A percentile compares a stretch with the other conserved stretches of the same genome.
These are phyloP conservation scores for Parasitella parasitica DNA, from an alignment of 371 early-diverging fungal genomes.

Conservation along the genomic window DNA sequence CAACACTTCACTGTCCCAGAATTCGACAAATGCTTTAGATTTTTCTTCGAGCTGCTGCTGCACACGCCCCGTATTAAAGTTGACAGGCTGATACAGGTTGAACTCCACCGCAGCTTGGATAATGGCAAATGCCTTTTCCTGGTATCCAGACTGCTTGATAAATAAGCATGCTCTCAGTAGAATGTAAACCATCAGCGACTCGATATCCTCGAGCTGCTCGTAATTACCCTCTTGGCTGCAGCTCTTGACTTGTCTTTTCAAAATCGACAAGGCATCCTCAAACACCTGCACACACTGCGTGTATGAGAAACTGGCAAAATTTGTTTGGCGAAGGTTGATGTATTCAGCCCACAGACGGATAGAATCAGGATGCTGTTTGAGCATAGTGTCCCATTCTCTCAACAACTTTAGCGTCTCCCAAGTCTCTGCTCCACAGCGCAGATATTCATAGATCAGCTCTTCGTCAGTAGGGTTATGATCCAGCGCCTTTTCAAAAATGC, in stretches of 20 bases:
- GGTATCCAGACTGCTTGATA: slow-evolving; percentile 70
- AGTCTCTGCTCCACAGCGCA: slow-evolving; percentile 57
- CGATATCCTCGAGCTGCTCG: slow-evolving; percentile 44
- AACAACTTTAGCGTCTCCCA: slow-evolving; percentile 66
- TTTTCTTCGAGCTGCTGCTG: slow-evolving; percentile 42
- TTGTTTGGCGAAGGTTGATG: slow-evolving; percentile 73
- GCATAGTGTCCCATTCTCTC: slow-evolving; percentile 70
- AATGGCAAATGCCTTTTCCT: slow-evolving; percentile 67
- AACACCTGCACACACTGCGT: slow-evolving; percentile 61
- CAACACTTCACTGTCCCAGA: slow-evolving; percentile 79
- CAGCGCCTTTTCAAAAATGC: slow-evolving; percentile 76
- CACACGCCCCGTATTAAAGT: slow-evolving; percentile 17
- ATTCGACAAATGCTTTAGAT: slow-evolving; percentile 61
- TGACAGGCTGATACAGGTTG: slow-evolving; percentile 61
- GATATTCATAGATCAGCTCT: slow-evolving; percentile 56
- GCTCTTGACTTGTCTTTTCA: slow-evolving; percentile 17
- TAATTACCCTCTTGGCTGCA: slow-evolving; percentile 6
- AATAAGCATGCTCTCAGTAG: slow-evolving; percentile 64
- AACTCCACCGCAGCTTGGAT: slow-evolving; percentile 78
- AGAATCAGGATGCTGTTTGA: slow-evolving; percentile 51
- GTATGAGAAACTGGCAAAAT: slow-evolving; percentile 68
- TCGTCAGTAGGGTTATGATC: slow-evolving; percentile 61
- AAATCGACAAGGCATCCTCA: slow-evolving; percentile 58
- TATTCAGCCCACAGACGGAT: slow-evolving; percentile 75
- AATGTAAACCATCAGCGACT: slow-evolving; percentile 64